Percentiles rank a stretch among this genome's conserved stretches.
phyloP scores from a whole-genome alignment of 139 green algal species.

The Trebouxia sp. region DNA sequence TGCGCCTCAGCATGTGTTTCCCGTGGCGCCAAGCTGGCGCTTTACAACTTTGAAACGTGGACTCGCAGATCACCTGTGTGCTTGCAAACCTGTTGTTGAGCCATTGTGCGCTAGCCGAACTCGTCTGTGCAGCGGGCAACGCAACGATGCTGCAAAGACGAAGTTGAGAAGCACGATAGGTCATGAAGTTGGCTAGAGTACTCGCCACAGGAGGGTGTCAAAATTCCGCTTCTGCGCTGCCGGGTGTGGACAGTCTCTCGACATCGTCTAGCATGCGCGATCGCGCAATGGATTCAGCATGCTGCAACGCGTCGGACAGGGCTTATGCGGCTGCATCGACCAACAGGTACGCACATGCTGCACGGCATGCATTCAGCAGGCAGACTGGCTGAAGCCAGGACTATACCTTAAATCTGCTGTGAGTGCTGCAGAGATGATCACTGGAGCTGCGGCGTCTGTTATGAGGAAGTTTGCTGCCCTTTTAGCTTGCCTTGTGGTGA shows the following conservation, averaged over 20 bases:
- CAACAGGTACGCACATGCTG: background rate
- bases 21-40: conserved; percentile 10
- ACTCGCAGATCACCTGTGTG: background rate
- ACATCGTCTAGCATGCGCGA: too few species aligned
- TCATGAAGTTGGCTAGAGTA: conserved; percentile 4
- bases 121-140: too few species aligned
- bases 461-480: conserved; percentile 3
- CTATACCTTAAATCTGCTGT: background rate
- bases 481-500: conserved; percentile 10
- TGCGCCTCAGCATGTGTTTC: too few species aligned
- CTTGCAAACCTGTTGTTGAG: too few species aligned
- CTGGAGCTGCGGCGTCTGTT: conserved; percentile 7
- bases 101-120: too few species aligned
- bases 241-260: too few species aligned
- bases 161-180: background rate
- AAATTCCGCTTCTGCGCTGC: too few species aligned
- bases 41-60: conserved; percentile 18
- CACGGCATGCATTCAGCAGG: background rate
- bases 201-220: background rate
- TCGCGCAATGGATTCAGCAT: background rate
- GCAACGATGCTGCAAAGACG: too few species aligned
- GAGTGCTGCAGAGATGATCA: background rate
- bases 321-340: background rate
- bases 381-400: too few species aligned
- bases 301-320: too few species aligned